phyloP scores from a whole-genome alignment of 257 asterid genomes.

The Solanum chiquidenum region DNA sequence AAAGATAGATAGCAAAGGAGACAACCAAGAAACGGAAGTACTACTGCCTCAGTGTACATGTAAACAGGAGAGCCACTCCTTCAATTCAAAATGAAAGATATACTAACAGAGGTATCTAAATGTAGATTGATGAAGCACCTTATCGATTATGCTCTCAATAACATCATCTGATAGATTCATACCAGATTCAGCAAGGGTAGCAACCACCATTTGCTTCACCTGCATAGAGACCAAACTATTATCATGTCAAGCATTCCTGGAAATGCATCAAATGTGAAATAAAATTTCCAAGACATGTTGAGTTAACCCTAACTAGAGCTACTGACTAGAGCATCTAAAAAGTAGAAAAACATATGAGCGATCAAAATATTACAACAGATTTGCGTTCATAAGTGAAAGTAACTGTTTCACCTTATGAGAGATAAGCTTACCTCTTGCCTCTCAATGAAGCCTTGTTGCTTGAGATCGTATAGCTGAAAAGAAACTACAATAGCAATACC shows the following conservation, averaged over 20 bases:
- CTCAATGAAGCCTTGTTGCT: constrained; percentile 86
- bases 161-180: constrained; percentile 87
- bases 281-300: background rate
- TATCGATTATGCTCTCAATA: constrained; percentile 69
- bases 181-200: constrained; percentile 95
- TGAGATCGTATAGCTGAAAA: constrained; percentile 77
- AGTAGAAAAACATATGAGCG: background rate
- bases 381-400: background rate
- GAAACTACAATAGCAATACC: constrained; percentile 43
- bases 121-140: constrained; percentile 23
- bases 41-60: background rate
- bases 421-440: constrained; percentile 61
- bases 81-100: background rate
- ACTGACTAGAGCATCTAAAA: background rate
- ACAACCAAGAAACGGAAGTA: background rate
- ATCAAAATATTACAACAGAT: background rate
- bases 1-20: background rate
- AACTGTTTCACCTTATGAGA: background rate
- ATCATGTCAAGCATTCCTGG: background rate
- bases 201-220: constrained; percentile 98
- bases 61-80: background rate
- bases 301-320: background rate
- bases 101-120: background rate
- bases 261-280: background rate
- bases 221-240: constrained; percentile 3